Conservation (phyloP, 208 protist species). For the Vickermania spadyakhi region DNA sequence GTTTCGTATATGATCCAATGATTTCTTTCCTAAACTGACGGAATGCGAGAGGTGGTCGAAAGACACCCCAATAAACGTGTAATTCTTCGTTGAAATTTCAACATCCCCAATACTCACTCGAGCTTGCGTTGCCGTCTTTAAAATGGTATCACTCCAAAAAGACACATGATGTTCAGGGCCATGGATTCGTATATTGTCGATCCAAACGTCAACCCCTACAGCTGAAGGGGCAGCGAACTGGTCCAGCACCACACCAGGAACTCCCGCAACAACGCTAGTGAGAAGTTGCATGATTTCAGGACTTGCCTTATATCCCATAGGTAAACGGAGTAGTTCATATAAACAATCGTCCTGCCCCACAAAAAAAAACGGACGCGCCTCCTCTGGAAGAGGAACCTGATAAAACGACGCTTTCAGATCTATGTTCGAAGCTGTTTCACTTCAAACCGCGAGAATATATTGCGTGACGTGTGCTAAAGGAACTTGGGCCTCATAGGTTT, state of each 20-base stretch:
- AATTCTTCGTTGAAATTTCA: not conserved
- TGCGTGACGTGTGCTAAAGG: not conserved
- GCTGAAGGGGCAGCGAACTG: not conserved
- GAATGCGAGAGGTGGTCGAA: no score
- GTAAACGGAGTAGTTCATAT: not conserved
- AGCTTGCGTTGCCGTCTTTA: not conserved
- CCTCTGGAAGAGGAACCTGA: not conserved
- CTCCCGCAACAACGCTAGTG: not conserved
- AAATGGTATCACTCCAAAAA: not conserved
- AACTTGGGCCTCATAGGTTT: not conserved
- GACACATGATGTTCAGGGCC: not conserved
- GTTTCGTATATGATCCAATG: not conserved
- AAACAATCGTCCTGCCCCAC: not conserved
- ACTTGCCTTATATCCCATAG: slow-evolving; percentile 1
- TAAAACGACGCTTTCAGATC: slow-evolving; percentile 1
- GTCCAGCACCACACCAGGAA: not conserved
- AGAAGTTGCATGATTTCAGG: slow-evolving; percentile 3
- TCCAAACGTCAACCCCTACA: not conserved
- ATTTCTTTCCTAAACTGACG: no score
- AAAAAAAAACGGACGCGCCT: not conserved
- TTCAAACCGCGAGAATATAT: not conserved
- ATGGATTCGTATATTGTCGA: slow-evolving; percentile 1
- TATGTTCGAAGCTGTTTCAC: not conserved
- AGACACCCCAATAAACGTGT: not conserved
- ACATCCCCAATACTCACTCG: not conserved